Percentiles rank a stretch among this genome's conserved stretches.
These are phyloP conservation scores for Periglandula ipomoeae DNA, from an alignment of 2,329 filamentous ascomycete species.

Conservation along the genomic window DNA sequence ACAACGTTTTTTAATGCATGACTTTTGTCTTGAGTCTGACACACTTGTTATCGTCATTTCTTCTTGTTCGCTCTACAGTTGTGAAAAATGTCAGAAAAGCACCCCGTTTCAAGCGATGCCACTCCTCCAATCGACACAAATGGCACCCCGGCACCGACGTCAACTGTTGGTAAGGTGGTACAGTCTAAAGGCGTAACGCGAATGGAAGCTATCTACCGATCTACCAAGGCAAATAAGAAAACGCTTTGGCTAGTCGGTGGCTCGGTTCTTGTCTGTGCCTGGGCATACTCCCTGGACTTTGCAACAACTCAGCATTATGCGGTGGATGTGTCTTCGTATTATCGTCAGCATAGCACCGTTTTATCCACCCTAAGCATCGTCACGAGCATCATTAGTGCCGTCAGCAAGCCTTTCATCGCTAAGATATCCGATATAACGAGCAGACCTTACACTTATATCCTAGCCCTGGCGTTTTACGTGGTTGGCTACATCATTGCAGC, in stretches of 20 bases:
- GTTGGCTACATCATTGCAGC: slow-evolving; percentile 51
- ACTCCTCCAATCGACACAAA: not conserved
- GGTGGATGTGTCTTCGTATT: slow-evolving; percentile 19
- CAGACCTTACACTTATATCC: slow-evolving; percentile 49
- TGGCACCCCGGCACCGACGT: not conserved
- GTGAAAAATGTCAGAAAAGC: not conserved
- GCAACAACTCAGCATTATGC: slow-evolving; percentile 21
- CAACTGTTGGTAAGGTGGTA: slow-evolving; percentile 10
- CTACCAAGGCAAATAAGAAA: slow-evolving; percentile 15
- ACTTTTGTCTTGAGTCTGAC: no score
- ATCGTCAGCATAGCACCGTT: slow-evolving; percentile 19
- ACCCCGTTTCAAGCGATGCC: not conserved
- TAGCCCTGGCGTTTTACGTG: slow-evolving; percentile 44
- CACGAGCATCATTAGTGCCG: slow-evolving; percentile 33
- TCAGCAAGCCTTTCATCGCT: slow-evolving; percentile 51
- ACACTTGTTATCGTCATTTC: no score
- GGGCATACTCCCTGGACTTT: slow-evolving; percentile 21
- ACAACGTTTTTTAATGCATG: no score
- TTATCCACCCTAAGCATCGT: slow-evolving; percentile 21
- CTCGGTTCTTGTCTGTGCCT: slow-evolving; percentile 22
- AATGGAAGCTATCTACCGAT: slow-evolving; percentile 22
- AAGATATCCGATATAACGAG: slow-evolving; percentile 55
- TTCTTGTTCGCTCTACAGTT: not conserved
- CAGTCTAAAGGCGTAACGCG: slow-evolving; percentile 19
- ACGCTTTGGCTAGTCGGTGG: slow-evolving; percentile 18